Evolutionary conservation across 176 grass and related monocot species (phyloP).

Genomic region (Musa itinerans): DNA sequence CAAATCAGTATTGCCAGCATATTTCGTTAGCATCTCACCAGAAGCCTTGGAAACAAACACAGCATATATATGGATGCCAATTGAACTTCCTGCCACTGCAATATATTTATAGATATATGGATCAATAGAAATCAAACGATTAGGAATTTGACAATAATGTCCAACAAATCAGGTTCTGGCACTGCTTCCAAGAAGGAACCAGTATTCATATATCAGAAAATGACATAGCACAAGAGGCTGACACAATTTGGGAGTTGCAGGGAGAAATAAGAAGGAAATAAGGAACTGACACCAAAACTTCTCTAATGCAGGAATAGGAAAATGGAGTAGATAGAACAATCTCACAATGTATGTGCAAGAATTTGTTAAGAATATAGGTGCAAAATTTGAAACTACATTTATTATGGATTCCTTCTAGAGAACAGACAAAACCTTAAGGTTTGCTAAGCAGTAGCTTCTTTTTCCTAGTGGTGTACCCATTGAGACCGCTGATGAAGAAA

Average conservation of each 20-base stretch:
- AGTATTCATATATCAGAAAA: not conserved
- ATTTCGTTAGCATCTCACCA: slow-evolving; percentile 55
- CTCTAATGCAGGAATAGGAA: too few relatives aligned
- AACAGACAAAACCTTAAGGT: not conserved
- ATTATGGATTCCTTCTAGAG: not conserved
- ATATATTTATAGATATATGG: slow-evolving; percentile 21
- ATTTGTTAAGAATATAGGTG: not conserved
- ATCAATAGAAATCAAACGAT: slow-evolving; percentile 11
- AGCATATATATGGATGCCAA: slow-evolving; percentile 57
- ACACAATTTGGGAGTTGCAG: too few relatives aligned
- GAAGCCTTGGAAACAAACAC: slow-evolving; percentile 68
- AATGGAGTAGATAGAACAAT: too few relatives aligned
- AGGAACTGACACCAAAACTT: too few relatives aligned
- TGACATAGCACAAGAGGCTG: too few relatives aligned
- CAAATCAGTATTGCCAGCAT: slow-evolving; percentile 49
- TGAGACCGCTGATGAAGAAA: not conserved
- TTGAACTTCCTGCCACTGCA: slow-evolving; percentile 89
- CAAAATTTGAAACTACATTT: not conserved
- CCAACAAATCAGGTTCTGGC: not conserved
- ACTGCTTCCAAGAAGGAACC: not conserved
- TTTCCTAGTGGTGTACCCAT: not conserved
- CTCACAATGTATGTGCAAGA: too few relatives aligned
- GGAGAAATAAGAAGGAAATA: too few relatives aligned
- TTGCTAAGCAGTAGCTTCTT: not conserved
- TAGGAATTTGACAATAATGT: not conserved